phyloP scores from a whole-genome alignment of 371 early-diverging fungal genomes.

The Mucor piriformis region DNA sequence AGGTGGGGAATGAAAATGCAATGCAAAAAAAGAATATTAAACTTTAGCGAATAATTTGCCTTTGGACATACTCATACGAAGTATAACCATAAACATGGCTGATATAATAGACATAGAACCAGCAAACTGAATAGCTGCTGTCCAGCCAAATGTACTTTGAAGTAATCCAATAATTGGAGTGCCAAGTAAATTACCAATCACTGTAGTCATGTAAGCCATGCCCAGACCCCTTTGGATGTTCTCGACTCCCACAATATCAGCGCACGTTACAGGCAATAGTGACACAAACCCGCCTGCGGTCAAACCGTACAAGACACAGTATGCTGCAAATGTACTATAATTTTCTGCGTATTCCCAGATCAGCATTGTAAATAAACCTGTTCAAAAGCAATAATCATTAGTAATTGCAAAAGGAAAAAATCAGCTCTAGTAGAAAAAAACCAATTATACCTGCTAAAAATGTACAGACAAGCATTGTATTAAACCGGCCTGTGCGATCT shows the following conservation, averaged over 20 bases:
- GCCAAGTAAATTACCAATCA: conserved; percentile 50
- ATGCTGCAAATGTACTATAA: conserved; percentile 24
- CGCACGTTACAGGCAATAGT: conserved; percentile 49
- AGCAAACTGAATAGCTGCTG: conserved; percentile 57
- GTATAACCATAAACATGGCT: conserved; percentile 24
- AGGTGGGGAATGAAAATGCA: background rate
- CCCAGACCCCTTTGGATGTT: conserved; percentile 38
- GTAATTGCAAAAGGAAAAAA: too few relatives aligned
- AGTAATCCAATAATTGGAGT: conserved; percentile 52
- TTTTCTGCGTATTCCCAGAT: conserved; percentile 71
- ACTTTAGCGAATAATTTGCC: conserved; percentile 27
- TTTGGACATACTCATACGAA: conserved; percentile 19
- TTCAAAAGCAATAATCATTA: background rate
- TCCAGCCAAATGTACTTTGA: conserved; percentile 39
- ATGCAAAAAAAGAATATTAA: conserved; percentile 3
- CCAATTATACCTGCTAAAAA: conserved; percentile 31
- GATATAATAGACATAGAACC: conserved; percentile 40
- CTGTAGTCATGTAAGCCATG: conserved; percentile 41
- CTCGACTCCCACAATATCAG: conserved; percentile 54
- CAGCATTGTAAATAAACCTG: conserved; percentile 54
- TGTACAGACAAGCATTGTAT: conserved; percentile 54
- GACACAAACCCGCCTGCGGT: conserved; percentile 59
- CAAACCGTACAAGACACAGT: conserved; percentile 52
- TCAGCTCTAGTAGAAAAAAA: too few relatives aligned
- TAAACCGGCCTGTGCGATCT: conserved; percentile 49